phyloP scores from a whole-genome alignment of 1,284 basidiomycete species.

The Austroboletus rostrupii region DNA sequence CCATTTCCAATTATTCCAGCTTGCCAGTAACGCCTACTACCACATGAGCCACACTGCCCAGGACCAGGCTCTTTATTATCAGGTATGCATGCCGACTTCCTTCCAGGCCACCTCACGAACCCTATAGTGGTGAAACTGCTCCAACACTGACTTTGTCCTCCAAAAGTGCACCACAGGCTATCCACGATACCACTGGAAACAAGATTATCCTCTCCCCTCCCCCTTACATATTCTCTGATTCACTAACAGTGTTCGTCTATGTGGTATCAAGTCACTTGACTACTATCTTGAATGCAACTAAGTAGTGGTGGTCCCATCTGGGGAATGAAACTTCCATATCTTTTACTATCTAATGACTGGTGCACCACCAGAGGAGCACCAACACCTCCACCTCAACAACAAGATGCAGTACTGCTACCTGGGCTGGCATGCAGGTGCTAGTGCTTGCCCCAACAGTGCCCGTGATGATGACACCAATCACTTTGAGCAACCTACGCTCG shows the following conservation, averaged over 20 bases:
- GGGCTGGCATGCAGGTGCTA: conserved; percentile 53
- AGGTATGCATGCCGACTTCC: not conserved
- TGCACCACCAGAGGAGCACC: conserved; percentile 54
- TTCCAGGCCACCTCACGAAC: not conserved
- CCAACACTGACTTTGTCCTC: not conserved
- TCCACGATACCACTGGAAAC: too few species aligned
- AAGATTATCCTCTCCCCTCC: too few species aligned
- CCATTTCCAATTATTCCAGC: too few species aligned
- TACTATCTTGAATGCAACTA: too few species aligned
- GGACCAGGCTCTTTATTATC: not conserved
- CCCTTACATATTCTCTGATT: too few species aligned
- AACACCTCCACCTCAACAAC: conserved; percentile 80
- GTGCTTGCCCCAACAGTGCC: conserved; percentile 40
- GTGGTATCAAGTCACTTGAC: too few species aligned
- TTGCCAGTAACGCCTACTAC: too few species aligned
- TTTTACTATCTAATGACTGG: too few species aligned
- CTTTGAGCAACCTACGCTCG: conserved; percentile 90
- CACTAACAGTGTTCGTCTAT: too few species aligned
- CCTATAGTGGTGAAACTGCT: not conserved
- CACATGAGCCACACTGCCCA: not conserved
- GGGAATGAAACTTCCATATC: too few species aligned
- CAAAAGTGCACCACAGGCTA: conserved; percentile 30
- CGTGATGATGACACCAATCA: conserved; percentile 75
- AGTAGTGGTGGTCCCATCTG: too few species aligned
- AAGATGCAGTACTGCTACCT: conserved; percentile 80